Base-by-base conservation (phyloP, 148 eudicot genomes). In the Cornus controversa region DNA sequence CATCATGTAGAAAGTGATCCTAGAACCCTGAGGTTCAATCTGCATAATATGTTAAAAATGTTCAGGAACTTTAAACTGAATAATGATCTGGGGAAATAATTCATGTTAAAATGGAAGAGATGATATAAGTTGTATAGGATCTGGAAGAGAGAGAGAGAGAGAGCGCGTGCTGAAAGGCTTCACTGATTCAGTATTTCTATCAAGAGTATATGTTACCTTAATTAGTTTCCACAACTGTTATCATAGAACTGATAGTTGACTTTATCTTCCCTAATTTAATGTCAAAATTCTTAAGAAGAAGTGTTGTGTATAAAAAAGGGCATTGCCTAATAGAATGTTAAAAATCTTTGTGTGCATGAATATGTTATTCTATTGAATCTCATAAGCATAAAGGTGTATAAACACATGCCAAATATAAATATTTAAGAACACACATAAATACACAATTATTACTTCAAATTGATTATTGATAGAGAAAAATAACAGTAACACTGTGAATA, bases 1-100 rank as follows among this genome's bases (percentile, higher is more conserved):
- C 78, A 84, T 83, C 82, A 77, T 71, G 75, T 79, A 57, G 42
- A 22, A 37, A 40, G 64, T 67, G 70, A 36, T 40, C 65, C 58
- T 67, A 67, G 73, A 75, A 78, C 70, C 71, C 78, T 82, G 66
- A 37, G 80, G 26, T 37, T 31, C 45, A 26, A 74, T 82, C 89
- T 84, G 85, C 83, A 82, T 77, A 78, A 64, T 4, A 47, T 50
- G 47, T 10, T 24, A 67, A 25, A 10, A 34, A 34, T 20, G 6
- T 10, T 83, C 25, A 68, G 69, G 57, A 81, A 66, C 22, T 50
- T 22, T 9, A 18, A 23, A 20, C 5, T 24, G 5, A 65, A 14
- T 58, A 24, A 60, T 34, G 67, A 36, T n/a, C 15, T n/a, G n/a
- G 23, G 45, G 2, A 6, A 45, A 27, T 4, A 28, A 45, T 53